Base-by-base conservation (phyloP, 2,329 filamentous ascomycete genomes). In the Parastagonospora avenae region DNA sequence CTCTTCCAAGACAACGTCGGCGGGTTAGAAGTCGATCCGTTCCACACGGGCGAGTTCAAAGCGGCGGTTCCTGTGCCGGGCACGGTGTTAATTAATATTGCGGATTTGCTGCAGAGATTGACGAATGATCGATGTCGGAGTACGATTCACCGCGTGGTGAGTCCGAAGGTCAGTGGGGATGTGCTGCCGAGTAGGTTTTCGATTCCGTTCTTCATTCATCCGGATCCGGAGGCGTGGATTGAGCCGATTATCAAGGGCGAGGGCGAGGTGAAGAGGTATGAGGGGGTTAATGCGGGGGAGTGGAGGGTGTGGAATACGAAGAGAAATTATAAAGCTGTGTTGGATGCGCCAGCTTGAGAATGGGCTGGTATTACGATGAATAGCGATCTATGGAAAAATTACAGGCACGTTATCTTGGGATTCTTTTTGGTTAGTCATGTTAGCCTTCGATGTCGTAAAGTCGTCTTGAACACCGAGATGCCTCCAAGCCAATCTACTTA, bases 201-300 rank as follows among this genome's bases (percentile, higher is more conserved):
- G 14, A 74, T 76, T 16, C 71, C 72, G 6, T 76, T 73, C 44
- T 77, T 76, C 40, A 67, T 72, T 16, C 66, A 67, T 24, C 67
- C 73, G 12, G 68, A 75, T 55, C 61, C 66, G 11, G 69, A 76
- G 8, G 63, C 61, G 1, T 28, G 73, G 12, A 72, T 76, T 33
- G 67, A 64, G 30, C 57, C 73, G 38, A 67, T 71, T 14, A 48
- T 75, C 44, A 68, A 70, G n/a, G 57, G 62, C n/a, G 49, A 57
- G 41, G 54, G 58, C 1, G 59, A 67, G 42, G 64, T 72, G 32
- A 73, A 71, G 52, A 74, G 67, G 51, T 75, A 74, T 50, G 68
- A 72, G 52, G 53, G 68, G 9, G 65, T 74, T 2, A 73, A 68
- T 39, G 71, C 70, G 15, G 66, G 64, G 8, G 68, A 69, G 41